Evolutionary conservation across 495 filamentous ascomycete species (phyloP).

Genomic region (Penicillium angulare): DNA sequence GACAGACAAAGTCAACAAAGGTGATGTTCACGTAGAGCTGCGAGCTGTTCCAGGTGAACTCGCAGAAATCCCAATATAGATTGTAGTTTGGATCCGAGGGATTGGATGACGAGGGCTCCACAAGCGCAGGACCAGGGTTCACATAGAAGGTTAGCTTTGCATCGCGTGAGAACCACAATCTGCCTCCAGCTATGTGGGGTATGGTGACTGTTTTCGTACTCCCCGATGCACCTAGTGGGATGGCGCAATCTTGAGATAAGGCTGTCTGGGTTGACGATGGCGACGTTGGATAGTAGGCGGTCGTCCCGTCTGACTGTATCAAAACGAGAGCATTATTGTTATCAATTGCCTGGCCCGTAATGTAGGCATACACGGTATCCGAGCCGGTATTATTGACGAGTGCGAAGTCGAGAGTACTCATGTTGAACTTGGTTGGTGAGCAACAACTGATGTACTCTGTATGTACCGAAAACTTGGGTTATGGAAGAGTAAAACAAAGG

Average conservation of each 20-base stretch:
- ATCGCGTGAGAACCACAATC: conserved; percentile 67
- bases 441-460: too few species aligned
- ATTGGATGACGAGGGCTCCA: conserved; percentile 70
- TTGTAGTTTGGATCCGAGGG: conserved; percentile 63
- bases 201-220: conserved; percentile 59
- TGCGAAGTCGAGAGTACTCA: conserved; percentile 54
- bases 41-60: conserved; percentile 67
- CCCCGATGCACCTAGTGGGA: conserved; percentile 60
- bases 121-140: conserved; percentile 67
- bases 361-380: conserved; percentile 62
- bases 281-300: conserved; percentile 53
- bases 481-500: neutral
- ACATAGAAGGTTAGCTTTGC: conserved; percentile 64
- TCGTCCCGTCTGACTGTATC: conserved; percentile 59
- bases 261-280: conserved; percentile 43
- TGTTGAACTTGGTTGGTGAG: conserved; percentile 6
- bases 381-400: conserved; percentile 65
- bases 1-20: conserved; percentile 70
- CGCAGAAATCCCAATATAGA: conserved; percentile 64
- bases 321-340: conserved; percentile 58
- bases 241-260: conserved; percentile 57
- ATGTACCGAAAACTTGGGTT: too few species aligned
- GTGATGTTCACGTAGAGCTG: conserved; percentile 75
- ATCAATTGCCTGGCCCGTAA: conserved; percentile 65
- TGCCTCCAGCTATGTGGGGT: conserved; percentile 64